Evolutionary conservation across 805 yeast genomes (phyloP).

Genomic region (Sugiyamaella mastotermitis): DNA sequence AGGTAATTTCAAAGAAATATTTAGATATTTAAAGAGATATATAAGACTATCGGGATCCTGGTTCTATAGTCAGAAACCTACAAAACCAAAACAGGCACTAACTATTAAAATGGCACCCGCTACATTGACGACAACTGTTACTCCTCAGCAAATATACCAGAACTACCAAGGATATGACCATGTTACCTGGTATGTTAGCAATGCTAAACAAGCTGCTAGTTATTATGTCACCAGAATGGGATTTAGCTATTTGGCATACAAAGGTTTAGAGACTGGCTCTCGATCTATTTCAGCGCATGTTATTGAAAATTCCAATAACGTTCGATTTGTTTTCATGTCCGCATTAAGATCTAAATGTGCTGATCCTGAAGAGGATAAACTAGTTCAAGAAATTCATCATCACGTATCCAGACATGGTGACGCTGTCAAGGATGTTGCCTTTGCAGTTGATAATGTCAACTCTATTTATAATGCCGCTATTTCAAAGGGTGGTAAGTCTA

Average conservation of each 20-base stretch:
- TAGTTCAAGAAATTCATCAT: slow-evolving; percentile 36
- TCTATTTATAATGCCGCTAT: slow-evolving; percentile 42
- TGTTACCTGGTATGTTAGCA: slow-evolving; percentile 66
- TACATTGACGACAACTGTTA: not conserved
- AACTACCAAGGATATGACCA: slow-evolving; percentile 47
- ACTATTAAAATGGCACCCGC: slow-evolving; percentile 6
- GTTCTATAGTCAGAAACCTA: no score
- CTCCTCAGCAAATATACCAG: not conserved
- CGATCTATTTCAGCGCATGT: slow-evolving; percentile 52
- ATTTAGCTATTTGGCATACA: slow-evolving; percentile 54
- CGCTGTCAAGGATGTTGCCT: slow-evolving; percentile 72
- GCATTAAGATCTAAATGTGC: slow-evolving; percentile 30
- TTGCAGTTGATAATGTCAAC: slow-evolving; percentile 50
- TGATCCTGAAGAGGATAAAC: slow-evolving; percentile 21
- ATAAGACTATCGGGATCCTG: no score
- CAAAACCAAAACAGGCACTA: no score
- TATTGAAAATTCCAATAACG: slow-evolving; percentile 44
- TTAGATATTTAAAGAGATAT: no score
- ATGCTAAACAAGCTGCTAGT: slow-evolving; percentile 58
- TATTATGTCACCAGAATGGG: slow-evolving; percentile 55
- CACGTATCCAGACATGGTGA: slow-evolving; percentile 62
- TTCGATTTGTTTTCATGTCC: slow-evolving; percentile 42
- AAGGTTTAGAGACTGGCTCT: slow-evolving; percentile 66
- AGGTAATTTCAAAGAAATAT: no score
- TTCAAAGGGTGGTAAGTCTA: slow-evolving; percentile 44